Evolutionary conservation across 352 stramenopile genomes (phyloP), one percentile per base, ranked within the genome.

Genomic region (Phytophthora constricta): DNA sequence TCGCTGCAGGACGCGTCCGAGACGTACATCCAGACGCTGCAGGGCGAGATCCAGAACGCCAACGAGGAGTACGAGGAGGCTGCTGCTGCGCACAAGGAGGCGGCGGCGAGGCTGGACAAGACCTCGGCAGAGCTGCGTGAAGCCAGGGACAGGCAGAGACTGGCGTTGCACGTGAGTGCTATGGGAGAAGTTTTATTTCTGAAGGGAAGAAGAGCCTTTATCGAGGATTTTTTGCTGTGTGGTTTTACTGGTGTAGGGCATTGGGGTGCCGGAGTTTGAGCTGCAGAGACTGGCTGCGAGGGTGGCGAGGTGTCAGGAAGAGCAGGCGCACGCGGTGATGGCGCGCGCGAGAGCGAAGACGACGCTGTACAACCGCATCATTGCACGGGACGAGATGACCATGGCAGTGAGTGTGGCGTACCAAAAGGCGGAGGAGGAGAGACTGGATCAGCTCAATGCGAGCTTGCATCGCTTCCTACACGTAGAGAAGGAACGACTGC

Each of bases 391-490:
- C 50, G 87, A 96, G 67, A 96, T 96, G 87, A 85, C 81, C n/a
- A 96, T 96, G 87, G 87, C 87, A 33, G 86, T 96, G 31, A 94
- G 86, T 67, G 86, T 94, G 25, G 87, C 87, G 43, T 94, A 96
- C 61, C 87, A 96, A 45, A 90, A 89, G 53, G 86, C 85, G 2
- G 87, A 96, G 59, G 87, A 96, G 66, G 87, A 96, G 59, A 74
- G 87, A 4, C 65, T 92, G 11, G 87, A 96, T 46, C 87, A 94
- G 37, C 74, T 96, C 10, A 79, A 82, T 51, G 77, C 81, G 27
- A 91, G 87, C 41, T 66, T 96, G 25, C 72, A 81, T 51, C 76
- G 86, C 4, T 94, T 93, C 58, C 25, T 91, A 14, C 81, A 91
- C 51, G 84, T 93, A 26, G 87, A 96, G 65, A 86, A 83, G 52